Evolutionary conservation across 257 asterid genomes (phyloP).

Genomic region (Vinca minor): DNA sequence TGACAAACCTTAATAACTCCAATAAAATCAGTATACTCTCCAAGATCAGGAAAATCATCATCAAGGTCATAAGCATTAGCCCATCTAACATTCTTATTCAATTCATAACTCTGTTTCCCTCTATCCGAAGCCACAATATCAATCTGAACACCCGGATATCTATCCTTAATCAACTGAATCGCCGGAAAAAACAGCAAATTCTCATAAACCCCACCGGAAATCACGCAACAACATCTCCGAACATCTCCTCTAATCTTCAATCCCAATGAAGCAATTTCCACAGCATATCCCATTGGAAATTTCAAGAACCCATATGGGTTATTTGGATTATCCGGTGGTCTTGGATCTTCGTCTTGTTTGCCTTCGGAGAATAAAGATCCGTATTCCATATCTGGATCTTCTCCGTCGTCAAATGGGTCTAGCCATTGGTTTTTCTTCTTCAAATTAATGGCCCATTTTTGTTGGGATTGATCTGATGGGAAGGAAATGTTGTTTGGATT

Average conservation of each 20-base stretch:
- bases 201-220: constrained; percentile 82
- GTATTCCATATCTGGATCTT: constrained; percentile 72
- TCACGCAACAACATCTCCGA: constrained; percentile 69
- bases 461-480: constrained; percentile 17
- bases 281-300: constrained; percentile 62
- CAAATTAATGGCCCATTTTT: constrained; percentile 31
- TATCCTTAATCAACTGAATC: constrained; percentile 73
- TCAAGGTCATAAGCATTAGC: constrained; percentile 53
- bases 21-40: constrained; percentile 59
- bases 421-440: constrained; percentile 71
- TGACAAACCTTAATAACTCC: constrained; percentile 64
- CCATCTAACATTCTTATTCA: constrained; percentile 86
- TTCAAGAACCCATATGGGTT: constrained; percentile 80
- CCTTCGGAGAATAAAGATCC: constrained; percentile 58
- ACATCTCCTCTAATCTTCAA: constrained; percentile 72
- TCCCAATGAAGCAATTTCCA: constrained; percentile 69
- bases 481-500: constrained; percentile 24
- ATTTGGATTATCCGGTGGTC: constrained; percentile 70
- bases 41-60: constrained; percentile 66
- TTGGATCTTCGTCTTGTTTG: constrained; percentile 69
- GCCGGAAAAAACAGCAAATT: constrained; percentile 68
- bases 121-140: constrained; percentile 54
- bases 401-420: constrained; percentile 75
- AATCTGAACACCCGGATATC: constrained; percentile 80
- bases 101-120: constrained; percentile 70